phyloP scores from a whole-genome alignment of 139 green algal species.

The Coelastrella sp. region DNA sequence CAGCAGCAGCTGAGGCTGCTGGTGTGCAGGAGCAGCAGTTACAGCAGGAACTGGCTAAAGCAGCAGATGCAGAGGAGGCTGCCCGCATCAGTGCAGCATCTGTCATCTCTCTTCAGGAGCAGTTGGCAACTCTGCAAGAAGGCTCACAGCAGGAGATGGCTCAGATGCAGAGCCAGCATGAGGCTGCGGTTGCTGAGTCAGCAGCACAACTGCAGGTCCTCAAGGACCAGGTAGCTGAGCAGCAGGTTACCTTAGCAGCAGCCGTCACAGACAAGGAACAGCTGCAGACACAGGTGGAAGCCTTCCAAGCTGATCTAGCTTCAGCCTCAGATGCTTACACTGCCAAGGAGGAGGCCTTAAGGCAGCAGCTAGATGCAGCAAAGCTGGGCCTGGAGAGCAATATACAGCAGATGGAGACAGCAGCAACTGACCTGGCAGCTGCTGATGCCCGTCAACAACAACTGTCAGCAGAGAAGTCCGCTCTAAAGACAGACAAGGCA shows the following conservation, averaged over 20 bases:
- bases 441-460: neutral
- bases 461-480: neutral
- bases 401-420: constrained; percentile 18
- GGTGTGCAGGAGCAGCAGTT: neutral
- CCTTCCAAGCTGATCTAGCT: neutral
- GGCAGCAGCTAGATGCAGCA: constrained; percentile 5
- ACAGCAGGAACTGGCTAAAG: neutral
- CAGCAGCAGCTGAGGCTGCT: neutral
- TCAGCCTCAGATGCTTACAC: neutral
- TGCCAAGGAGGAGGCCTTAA: neutral
- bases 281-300: constrained; percentile 8
- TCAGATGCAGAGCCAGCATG: neutral
- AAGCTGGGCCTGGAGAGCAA: constrained; percentile 26
- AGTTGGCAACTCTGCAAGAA: neutral
- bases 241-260: neutral
- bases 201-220: neutral
- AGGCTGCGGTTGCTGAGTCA: neutral
- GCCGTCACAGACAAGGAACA: constrained; percentile 3
- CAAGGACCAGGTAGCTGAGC: neutral
- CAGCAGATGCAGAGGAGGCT: neutral
- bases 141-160: neutral
- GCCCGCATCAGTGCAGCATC: neutral
- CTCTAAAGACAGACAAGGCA: constrained; percentile 1
- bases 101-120: neutral
- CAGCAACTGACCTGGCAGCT: neutral